These are phyloP conservation scores for Vaccinium vitisidaea DNA, from an alignment of 148 eudicot genomes.

Conservation along the genomic window DNA sequence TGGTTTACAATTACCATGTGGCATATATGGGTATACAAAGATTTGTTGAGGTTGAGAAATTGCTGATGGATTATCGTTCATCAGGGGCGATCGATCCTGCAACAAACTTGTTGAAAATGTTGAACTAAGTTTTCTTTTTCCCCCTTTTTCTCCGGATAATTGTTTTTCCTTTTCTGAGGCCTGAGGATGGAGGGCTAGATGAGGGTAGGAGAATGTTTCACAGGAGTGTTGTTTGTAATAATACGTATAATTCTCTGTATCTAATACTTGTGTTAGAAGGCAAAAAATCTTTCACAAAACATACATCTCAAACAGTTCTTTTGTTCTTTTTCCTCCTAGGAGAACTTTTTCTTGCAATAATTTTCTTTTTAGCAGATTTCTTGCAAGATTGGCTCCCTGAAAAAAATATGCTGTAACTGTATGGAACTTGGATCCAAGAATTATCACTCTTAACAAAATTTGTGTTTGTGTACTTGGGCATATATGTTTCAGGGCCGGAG, in stretches of 20 bases:
- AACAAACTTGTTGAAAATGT: not conserved
- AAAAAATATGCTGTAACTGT: not conserved
- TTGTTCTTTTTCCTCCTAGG: not conserved
- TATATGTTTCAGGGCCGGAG: too few species aligned
- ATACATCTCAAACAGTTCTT: too few species aligned
- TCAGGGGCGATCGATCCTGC: not conserved
- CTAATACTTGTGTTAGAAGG: not conserved
- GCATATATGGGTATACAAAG: not conserved
- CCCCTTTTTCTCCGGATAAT: not conserved
- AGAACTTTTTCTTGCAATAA: not conserved
- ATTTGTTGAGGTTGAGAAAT: not conserved
- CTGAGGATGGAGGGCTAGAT: not conserved
- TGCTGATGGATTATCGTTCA: not conserved
- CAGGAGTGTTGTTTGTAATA: not conserved
- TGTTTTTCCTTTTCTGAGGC: not conserved
- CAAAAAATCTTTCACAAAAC: not conserved
- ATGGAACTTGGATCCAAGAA: not conserved
- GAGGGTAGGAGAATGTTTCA: not conserved
- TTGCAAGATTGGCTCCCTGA: not conserved
- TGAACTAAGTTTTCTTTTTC: not conserved
- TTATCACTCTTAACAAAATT: not conserved
- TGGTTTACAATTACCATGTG: slow-evolving; percentile 60
- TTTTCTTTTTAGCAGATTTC: not conserved
- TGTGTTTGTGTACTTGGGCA: not conserved
- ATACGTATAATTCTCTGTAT: not conserved